Conservation (phyloP, 2,329 filamentous ascomycete species). For the Cordyceps cateniannulata region DNA sequence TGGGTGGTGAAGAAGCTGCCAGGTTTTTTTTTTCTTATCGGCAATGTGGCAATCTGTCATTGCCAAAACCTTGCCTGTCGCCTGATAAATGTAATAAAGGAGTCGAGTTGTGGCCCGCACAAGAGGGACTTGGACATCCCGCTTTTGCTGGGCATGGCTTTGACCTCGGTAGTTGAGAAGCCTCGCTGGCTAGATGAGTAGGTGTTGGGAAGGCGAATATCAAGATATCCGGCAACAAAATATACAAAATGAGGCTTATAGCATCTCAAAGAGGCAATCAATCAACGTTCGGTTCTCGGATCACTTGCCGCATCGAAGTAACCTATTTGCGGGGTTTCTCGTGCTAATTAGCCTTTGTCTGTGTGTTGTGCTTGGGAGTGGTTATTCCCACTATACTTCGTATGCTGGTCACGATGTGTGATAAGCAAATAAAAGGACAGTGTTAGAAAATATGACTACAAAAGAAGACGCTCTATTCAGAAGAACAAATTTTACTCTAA, state of each 20-base stretch:
- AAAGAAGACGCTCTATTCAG: no score
- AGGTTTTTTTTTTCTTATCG: neutral
- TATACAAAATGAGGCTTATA: neutral
- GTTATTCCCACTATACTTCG: neutral
- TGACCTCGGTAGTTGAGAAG: neutral
- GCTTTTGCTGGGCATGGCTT: neutral
- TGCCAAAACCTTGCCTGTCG: neutral
- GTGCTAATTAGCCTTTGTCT: conserved; percentile 11
- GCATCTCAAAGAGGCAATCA: conserved; percentile 8
- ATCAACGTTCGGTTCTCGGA: conserved; percentile 2
- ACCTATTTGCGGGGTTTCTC: conserved; percentile 1
- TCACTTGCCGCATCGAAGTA: conserved; percentile 1
- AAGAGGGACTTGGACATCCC: neutral
- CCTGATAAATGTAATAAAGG: neutral
- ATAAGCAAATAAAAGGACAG: neutral
- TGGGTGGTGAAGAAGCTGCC: neutral
- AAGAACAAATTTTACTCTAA: no score
- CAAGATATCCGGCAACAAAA: no score
- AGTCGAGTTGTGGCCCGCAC: neutral
- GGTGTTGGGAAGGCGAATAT: no score
- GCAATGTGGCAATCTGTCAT: neutral
- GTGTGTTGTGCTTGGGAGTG: neutral
- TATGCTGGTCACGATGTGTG: neutral
- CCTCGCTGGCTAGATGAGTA: neutral
- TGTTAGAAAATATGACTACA: no score